phyloP scores from a whole-genome alignment of 2,329 filamentous ascomycete genomes.

The Apiospora phragmitis region DNA sequence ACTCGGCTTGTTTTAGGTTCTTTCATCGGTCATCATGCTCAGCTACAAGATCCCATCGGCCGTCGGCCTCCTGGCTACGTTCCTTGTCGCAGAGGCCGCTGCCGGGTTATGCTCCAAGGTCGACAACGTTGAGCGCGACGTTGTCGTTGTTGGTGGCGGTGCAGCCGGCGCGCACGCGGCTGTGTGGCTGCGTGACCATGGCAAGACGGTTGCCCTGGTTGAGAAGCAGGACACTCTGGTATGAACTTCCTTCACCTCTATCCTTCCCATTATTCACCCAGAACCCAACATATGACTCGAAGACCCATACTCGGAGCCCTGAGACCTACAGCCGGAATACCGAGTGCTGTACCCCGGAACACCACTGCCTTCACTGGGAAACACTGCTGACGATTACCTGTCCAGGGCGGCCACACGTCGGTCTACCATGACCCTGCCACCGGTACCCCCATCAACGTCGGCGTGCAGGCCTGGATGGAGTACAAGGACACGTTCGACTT shows the following conservation, averaged over 20 bases:
- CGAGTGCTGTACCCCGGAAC: background rate
- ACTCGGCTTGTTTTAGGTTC: background rate
- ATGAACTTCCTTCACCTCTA: background rate
- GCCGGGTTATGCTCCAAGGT: background rate
- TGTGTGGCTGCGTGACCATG: constrained; percentile 5
- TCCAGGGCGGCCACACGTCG: constrained; percentile 11
- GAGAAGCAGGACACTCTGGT: constrained; percentile 9
- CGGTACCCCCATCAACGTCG: constrained; percentile 7
- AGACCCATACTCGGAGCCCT: background rate
- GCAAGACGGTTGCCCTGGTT: constrained; percentile 8
- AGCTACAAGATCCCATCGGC: background rate
- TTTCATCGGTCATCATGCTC: background rate
- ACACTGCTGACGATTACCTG: background rate
- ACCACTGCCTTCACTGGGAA: background rate
- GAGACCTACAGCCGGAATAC: background rate
- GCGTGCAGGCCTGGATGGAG: constrained; percentile 11
- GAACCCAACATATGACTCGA: background rate
- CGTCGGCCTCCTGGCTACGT: background rate
- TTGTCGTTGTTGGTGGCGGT: constrained; percentile 13
- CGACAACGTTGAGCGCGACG: background rate
- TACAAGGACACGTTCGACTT: constrained; percentile 18
- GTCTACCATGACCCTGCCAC: constrained; percentile 13
- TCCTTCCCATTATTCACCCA: background rate
- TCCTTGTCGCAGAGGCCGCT: background rate
- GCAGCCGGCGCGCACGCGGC: constrained; percentile 12